Evolutionary conservation across 2,329 filamentous ascomycete genomes (phyloP).

Genomic region (Arthrinium puccinioides): DNA sequence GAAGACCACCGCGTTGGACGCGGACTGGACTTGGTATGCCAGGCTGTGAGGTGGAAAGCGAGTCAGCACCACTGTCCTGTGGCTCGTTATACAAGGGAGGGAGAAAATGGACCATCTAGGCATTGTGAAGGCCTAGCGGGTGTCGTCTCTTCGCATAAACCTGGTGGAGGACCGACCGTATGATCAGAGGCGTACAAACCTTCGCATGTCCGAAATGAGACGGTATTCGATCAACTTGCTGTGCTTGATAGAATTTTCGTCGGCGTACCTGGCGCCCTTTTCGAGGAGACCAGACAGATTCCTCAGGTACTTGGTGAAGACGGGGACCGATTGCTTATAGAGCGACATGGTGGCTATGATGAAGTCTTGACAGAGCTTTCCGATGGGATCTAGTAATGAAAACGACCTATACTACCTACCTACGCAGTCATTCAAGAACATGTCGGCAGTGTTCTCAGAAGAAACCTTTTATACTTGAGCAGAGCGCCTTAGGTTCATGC

Average conservation of each 20-base stretch:
- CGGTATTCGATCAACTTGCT: conserved; percentile 8
- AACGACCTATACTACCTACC: no score
- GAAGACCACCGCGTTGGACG: conserved; percentile 10
- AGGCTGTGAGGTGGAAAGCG: conserved; percentile 3
- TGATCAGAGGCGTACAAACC: not conserved
- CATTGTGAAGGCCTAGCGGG: no score
- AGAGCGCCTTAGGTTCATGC: no score
- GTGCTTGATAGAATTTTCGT: conserved; percentile 8
- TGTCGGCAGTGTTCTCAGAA: no score
- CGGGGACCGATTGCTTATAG: conserved; percentile 11
- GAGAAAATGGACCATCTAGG: no score
- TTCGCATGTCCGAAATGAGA: conserved; percentile 6
- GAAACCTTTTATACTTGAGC: no score
- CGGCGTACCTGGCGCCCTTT: conserved; percentile 5
- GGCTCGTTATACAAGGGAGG: no score
- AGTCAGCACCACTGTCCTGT: not conserved
- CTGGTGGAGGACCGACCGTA: not conserved
- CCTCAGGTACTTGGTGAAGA: conserved; percentile 8
- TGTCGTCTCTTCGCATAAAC: no score
- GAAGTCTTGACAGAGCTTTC: no score
- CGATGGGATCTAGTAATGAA: no score
- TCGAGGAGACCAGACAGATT: conserved; percentile 6
- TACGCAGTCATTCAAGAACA: no score
- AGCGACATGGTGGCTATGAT: conserved; percentile 5
- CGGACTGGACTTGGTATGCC: conserved; percentile 7